Base-by-base conservation (phyloP, 129 eudicot genomes). In the Tanacetum coccineum region DNA sequence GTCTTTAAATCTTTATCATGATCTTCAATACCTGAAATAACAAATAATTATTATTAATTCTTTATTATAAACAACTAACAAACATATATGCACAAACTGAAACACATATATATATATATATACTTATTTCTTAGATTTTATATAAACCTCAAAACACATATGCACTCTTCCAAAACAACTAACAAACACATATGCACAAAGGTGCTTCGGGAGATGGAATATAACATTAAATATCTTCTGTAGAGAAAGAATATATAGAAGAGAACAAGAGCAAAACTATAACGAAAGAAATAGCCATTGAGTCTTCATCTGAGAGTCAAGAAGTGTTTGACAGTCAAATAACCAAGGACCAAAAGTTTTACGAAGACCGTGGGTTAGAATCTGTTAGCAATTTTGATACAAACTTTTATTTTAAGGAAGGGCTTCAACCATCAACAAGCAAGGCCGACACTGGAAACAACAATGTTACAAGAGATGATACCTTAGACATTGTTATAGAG, bases 181-280 rank as follows among this genome's bases (percentile, higher is more conserved):
- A n/a, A n/a, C n/a, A n/a, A n/a, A n/a, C n/a, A n/a, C n/a, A n/a
- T n/a, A n/a, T n/a, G n/a, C n/a, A n/a, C n/a, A 66, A 26, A 71
- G 58, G 71, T 88, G 65, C 45, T 88, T 58, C 89, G 82, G 74
- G 92, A 88, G 72, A 74, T 85, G 66, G 76, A 82, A 54, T 76
- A 76, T 68, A 68, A 82, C 45, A 17, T 61, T 57, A 70, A 59
- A 55, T 52, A 26, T n/a, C 76, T 62, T 62, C 76, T n/a, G n/a
- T 36, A 39, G 70, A 66, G 54, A 75, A 68, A 66, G 82, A 62
- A 48, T 36, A 48, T 45, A 8, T 53, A 12, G 69, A 69, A 45
- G 78, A 74, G 42, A 39, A 26, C 56, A 40, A 65, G 60, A 15
- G 25, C 14, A 46, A 61, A 50, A 64, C 20, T 47, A 61, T 62